Evolutionary conservation across 257 asterid species (phyloP).

Genomic region (Solanum tacnaense): DNA sequence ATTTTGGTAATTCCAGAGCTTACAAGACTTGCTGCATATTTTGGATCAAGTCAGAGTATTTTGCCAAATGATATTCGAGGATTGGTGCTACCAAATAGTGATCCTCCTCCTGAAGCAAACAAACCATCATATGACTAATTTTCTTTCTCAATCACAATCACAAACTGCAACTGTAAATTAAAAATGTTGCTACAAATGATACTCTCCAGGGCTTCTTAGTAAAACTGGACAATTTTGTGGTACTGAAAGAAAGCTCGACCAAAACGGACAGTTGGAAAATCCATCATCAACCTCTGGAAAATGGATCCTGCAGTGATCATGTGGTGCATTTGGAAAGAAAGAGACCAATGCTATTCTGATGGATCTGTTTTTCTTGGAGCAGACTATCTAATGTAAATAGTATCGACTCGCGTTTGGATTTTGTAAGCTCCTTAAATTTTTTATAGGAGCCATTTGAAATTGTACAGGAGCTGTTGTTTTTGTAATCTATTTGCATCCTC

Average conservation of each 20-base stretch:
- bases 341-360: background rate
- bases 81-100: background rate
- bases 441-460: background rate
- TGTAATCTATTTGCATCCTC: background rate
- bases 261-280: background rate
- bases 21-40: background rate
- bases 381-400: background rate
- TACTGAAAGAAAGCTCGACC: background rate
- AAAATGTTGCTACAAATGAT: background rate
- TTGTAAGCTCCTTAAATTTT: background rate
- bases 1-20: background rate
- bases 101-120: background rate
- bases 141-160: background rate
- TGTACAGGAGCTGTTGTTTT: background rate
- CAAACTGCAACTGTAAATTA: background rate
- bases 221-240: background rate
- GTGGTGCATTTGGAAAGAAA: background rate
- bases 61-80: background rate
- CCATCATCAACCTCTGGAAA: background rate
- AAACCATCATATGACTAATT: background rate
- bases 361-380: conserved; percentile 1
- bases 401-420: background rate
- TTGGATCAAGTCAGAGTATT: background rate
- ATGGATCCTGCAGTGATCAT: background rate
- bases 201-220: background rate